A percentile compares a stretch with the other conserved stretches of the same genome.
Evolutionary conservation across 2,329 filamentous ascomycete genomes (phyloP).

Genomic region (Botrytis paeoniae): DNA sequence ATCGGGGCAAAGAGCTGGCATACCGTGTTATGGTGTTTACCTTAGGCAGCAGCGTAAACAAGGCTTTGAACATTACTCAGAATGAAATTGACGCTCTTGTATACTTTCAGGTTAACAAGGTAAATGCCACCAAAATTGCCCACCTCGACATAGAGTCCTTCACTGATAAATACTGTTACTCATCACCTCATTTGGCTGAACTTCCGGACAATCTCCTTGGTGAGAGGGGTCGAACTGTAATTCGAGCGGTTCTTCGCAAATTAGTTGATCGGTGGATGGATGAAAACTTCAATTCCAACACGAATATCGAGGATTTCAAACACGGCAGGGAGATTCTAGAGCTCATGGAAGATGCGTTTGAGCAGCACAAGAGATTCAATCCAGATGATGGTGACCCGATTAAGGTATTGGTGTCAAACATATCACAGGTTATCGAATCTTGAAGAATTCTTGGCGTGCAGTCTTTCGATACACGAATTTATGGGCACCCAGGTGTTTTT

Average conservation of each 20-base stretch:
- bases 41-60: background rate
- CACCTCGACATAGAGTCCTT: background rate
- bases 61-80: background rate
- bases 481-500: background rate
- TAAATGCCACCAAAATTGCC: background rate
- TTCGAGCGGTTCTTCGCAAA: background rate
- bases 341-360: background rate
- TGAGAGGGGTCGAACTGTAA: background rate
- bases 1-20: background rate
- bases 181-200: background rate
- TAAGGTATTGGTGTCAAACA: background rate
- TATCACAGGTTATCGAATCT: background rate
- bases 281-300: background rate
- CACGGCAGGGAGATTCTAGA: background rate
- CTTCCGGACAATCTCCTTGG: background rate
- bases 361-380: background rate
- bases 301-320: background rate
- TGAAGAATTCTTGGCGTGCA: background rate
- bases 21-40: background rate
- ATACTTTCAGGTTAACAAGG: no score
- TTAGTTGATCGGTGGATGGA: background rate
- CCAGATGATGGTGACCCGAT: background rate
- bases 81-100: background rate
- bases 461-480: background rate
- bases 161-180: background rate